Base-by-base conservation (phyloP, 23 red algal genomes). In the Rhodosorus marinus region DNA sequence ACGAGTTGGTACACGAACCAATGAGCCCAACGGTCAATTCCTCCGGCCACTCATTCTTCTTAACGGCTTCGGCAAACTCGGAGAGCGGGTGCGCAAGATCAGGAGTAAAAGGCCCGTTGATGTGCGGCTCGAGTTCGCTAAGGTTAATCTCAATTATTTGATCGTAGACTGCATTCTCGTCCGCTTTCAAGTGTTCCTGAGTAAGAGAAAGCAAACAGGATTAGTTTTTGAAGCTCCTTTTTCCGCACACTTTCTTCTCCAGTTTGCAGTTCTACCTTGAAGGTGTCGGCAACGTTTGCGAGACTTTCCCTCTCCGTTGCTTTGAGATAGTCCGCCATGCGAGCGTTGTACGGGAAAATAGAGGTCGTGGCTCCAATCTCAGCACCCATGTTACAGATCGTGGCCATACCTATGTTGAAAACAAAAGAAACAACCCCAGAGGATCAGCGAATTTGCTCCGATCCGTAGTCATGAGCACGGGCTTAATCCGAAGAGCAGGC, bases 341-440 rank as follows among this genome's bases (percentile, higher is more conserved):
- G 70, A 22, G 60, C 48, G 54, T 81, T 98, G 58, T 85, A 98
- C 3, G 79, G 90, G 53, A 98, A 98, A 36, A 98, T 67, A 9
- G 71, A 70, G 23, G 90, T 98, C 34, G 90, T 98, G 1, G 90
- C 90, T 19, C 90, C 90, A 35, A 98, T 84, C 48, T 98, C 90
- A 20, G 90, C 90, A 4, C 90, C 90, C 90, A 98, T 84, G 49
- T 98, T 98, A 27, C 90, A 85, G 53, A 98, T 98, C 0, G 90
- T 84, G 40, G 66, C 90, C 90, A 98, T 98, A 8, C n/a, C n/a
- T n/a, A n/a, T n/a, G n/a, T n/a, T n/a, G n/a, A n/a, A n/a, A n/a
- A n/a, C n/a, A n/a, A n/a, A n/a, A n/a, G n/a, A n/a, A n/a, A n/a
- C n/a, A n/a, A n/a, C n/a, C n/a, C n/a, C n/a, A n/a, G n/a, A n/a